These are phyloP conservation scores for Exophiala aquamarina DNA, from an alignment of 2,329 filamentous ascomycete species.

Conservation along the genomic window DNA sequence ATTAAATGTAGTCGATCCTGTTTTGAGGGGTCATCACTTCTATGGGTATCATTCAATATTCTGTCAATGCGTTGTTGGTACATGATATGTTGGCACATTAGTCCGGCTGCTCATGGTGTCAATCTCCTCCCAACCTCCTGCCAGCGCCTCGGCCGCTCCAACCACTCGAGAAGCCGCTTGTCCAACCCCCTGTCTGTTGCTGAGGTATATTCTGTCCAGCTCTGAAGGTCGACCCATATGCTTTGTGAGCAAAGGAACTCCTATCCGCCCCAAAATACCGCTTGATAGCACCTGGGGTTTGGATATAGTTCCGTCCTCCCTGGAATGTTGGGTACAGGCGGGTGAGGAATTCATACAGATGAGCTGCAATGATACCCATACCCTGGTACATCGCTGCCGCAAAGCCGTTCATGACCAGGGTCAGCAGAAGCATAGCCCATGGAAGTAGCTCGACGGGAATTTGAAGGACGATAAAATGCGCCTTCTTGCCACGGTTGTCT, in stretches of 20 bases:
- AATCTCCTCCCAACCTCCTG: constrained; percentile 40
- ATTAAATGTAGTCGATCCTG: not conserved
- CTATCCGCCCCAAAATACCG: constrained; percentile 60
- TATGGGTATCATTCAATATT: constrained; percentile 19
- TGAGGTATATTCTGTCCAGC: constrained; percentile 30
- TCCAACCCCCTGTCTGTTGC: constrained; percentile 25
- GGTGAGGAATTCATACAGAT: constrained; percentile 86
- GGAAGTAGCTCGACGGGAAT: constrained; percentile 82
- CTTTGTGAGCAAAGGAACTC: constrained; percentile 43
- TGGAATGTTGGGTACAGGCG: constrained; percentile 87
- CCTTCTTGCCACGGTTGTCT: constrained; percentile 75
- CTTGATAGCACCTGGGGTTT: constrained; percentile 71
- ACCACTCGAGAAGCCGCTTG: constrained; percentile 43
- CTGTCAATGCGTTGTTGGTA: constrained; percentile 9
- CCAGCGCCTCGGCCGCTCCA: constrained; percentile 44
- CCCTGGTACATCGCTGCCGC: constrained; percentile 61
- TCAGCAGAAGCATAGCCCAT: constrained; percentile 73
- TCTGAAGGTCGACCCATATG: constrained; percentile 64
- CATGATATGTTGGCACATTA: constrained; percentile 13
- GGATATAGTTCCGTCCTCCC: constrained; percentile 73
- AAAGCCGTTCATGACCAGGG: constrained; percentile 66
- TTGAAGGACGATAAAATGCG: constrained; percentile 77
- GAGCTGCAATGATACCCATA: constrained; percentile 81
- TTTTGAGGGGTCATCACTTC: constrained; percentile 1
- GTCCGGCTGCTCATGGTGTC: constrained; percentile 6